phyloP scores from a whole-genome alignment of 106 monocot species.

The Platanthera guangdongensis region DNA sequence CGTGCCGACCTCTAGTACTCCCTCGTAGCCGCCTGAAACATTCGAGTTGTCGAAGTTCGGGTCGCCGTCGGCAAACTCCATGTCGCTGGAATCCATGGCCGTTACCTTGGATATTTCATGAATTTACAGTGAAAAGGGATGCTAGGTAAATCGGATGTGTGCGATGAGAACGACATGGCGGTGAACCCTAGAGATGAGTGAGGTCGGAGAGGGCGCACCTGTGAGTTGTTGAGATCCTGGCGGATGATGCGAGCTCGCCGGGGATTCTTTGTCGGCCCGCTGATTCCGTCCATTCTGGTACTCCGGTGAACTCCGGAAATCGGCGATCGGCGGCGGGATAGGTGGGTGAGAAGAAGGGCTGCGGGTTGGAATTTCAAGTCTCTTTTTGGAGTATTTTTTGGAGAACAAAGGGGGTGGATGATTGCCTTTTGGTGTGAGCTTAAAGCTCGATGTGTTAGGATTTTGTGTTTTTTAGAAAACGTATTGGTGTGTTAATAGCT shows the following conservation, averaged over 20 bases:
- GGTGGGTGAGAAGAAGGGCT: no score
- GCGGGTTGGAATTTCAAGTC: no score
- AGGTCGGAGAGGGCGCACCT: conserved; percentile 8
- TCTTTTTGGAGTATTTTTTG: no score
- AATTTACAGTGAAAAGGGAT: not conserved
- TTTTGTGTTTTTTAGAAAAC: no score
- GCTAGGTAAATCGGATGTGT: not conserved
- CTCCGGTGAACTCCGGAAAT: not conserved
- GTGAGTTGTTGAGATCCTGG: conserved; percentile 16
- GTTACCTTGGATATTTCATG: not conserved
- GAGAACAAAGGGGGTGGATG: no score
- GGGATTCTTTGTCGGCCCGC: conserved; percentile 10
- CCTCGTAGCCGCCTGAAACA: conserved; percentile 21
- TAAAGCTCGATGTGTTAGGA: no score
- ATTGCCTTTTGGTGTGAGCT: no score
- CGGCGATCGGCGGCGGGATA: no score
- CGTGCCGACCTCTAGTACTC: conserved; percentile 61
- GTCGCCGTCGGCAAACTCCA: conserved; percentile 14
- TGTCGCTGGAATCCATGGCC: conserved; percentile 8
- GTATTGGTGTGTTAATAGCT: no score
- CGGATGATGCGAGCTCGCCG: conserved; percentile 10
- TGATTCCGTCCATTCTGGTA: not conserved
- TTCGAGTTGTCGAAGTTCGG: conserved; percentile 5
- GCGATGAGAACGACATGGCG: not conserved
- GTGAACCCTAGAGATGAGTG: not conserved